phyloP scores from a whole-genome alignment of 495 filamentous ascomycete species.

The Rostrohypoxylon terebratum region DNA sequence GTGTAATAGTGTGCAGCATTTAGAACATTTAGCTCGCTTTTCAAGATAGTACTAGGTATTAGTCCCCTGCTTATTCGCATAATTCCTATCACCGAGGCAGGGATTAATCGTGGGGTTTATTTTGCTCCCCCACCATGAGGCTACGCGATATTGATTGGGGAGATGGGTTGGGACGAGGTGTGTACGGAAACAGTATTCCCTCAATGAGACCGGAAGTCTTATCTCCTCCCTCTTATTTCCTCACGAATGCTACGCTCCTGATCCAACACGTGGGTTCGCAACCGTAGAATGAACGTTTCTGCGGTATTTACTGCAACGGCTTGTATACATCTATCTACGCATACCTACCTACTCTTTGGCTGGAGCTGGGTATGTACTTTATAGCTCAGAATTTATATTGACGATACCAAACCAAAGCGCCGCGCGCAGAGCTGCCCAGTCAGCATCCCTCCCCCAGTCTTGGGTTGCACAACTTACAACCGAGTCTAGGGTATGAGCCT shows the following conservation, averaged over 20 bases:
- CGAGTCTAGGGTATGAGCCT: constrained; percentile 5
- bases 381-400: constrained; percentile 30
- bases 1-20: not conserved
- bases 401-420: constrained; percentile 11
- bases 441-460: constrained; percentile 31
- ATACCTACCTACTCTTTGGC: not conserved
- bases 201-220: constrained; percentile 11
- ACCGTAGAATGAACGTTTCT: constrained; percentile 12
- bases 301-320: constrained; percentile 36
- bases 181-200: constrained; percentile 5
- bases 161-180: constrained; percentile 6
- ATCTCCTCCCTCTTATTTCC: constrained; percentile 32
- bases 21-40: constrained; percentile 11
- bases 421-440: constrained; percentile 12
- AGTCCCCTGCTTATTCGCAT: constrained; percentile 20
- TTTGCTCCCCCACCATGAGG: constrained; percentile 24
- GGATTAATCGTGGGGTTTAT: constrained; percentile 19
- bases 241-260: constrained; percentile 40
- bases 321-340: not conserved
- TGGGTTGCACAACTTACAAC: constrained; percentile 30
- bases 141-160: constrained; percentile 24
- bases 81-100: constrained; percentile 33
- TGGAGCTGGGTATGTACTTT: constrained; percentile 9
- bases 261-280: constrained; percentile 40
- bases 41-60: not conserved